These are phyloP conservation scores for Russula compacta DNA, from an alignment of 768 basidiomycete species.

Conservation along the genomic window DNA sequence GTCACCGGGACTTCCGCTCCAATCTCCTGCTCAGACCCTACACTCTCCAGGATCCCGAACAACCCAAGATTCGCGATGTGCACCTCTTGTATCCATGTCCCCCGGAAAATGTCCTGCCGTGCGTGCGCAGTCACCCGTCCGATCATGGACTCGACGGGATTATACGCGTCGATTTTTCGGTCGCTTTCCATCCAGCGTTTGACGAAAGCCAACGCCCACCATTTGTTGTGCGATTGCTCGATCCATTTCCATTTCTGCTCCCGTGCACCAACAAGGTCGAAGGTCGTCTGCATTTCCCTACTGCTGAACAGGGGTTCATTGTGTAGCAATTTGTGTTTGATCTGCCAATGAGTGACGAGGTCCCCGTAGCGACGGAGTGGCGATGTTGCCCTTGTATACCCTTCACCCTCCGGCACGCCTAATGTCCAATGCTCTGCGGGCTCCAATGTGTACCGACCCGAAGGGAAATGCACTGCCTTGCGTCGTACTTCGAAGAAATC, in stretches of 20 bases:
- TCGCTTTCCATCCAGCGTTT: constrained; percentile 30
- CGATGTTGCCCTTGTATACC: constrained; percentile 78
- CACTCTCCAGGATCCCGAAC: constrained; percentile 18
- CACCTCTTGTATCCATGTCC: constrained; percentile 19
- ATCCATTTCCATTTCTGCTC: constrained; percentile 30
- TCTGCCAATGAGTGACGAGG: constrained; percentile 84
- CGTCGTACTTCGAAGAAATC: constrained; percentile 30
- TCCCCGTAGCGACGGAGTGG: constrained; percentile 83
- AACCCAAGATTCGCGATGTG: constrained; percentile 25
- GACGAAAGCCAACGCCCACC: constrained; percentile 37
- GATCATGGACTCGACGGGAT: constrained; percentile 26
- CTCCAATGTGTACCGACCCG: constrained; percentile 38
- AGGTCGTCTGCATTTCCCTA: constrained; percentile 39
- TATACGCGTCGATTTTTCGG: constrained; percentile 14
- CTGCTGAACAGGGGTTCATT: constrained; percentile 35
- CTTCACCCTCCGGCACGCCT: constrained; percentile 62
- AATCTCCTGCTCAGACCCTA: constrained; percentile 17
- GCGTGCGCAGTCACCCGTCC: constrained; percentile 22
- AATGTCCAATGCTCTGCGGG: constrained; percentile 60
- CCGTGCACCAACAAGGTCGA: constrained; percentile 28
- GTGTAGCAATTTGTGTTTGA: constrained; percentile 63
- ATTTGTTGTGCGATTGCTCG: constrained; percentile 27
- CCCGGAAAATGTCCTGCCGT: constrained; percentile 10
- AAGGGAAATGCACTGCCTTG: constrained; percentile 28
- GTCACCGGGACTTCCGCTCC: constrained; percentile 25